Base-by-base conservation (phyloP, 2,329 filamentous ascomycete species). In the Xylaria sp. region DNA sequence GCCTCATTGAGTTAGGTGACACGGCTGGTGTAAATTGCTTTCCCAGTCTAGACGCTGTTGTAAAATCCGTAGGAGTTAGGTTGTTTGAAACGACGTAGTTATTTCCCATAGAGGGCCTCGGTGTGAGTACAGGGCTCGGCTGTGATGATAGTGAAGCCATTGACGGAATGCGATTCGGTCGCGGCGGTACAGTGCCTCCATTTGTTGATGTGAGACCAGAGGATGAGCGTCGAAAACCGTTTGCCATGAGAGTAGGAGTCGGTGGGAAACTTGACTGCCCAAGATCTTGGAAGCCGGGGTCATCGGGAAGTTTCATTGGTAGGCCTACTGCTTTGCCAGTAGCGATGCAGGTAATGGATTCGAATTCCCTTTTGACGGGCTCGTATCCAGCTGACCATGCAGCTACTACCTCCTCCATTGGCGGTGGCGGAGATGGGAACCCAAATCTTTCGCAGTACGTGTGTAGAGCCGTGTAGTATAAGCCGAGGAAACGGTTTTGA, bases 401-500 rank as follows among this genome's bases (percentile, higher is more conserved):
- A 5, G 87, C 83, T 66, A 94, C 84, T 6, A 96, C 89, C 60
- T 92, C 87, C 32, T 91, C 88, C 84, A 94, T 91, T 18, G 90
- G 87, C 2, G 92, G 91, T 12, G 92, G 86, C 1, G 92, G 91
- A 55, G 90, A 91, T 0, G 91, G 91, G 74, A 94, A 91, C 5
- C 87, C 84, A 73, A 90, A 85, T 37, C 91, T 87, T 73, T 90
- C 85, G 73, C 91, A 93, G 79, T 91, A 96, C 66, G 87, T 89
- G 77, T 94, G 90, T 7, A 95, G 82, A 4, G 89, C 85, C 0
- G 93, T 96, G 80, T 96, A 96, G 74, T 93, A 90, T 70, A 94
- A 86, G 0, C 90, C 93, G 5, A 96, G 87, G 61, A 96, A 84
- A 56, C 89, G 88, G 78, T 94, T 94, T 79, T 95, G 93, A 34